A percentile compares a stretch with the other conserved stretches of the same genome.
Conservation (phyloP, 345 rosid species). For the Atalantia buxifolia region DNA sequence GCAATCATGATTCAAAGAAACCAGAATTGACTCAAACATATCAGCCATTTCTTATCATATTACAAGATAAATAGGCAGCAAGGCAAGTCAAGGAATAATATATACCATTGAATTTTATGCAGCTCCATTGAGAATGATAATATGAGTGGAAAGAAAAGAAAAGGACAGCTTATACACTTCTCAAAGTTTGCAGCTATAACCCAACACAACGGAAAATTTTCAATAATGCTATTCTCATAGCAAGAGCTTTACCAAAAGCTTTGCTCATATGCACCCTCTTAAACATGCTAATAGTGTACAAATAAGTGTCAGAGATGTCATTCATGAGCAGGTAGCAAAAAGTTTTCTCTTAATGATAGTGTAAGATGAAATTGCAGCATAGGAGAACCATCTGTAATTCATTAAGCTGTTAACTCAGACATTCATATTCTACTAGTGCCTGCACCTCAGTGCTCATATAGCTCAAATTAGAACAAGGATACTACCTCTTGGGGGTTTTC, state of each 20-base stretch:
- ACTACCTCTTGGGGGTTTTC: conserved; percentile 43
- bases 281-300: not conserved
- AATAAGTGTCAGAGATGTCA: not conserved
- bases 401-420: not conserved
- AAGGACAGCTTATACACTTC: not conserved
- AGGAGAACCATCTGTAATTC: not conserved
- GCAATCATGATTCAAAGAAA: not conserved
- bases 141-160: not conserved
- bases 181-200: not conserved
- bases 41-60: not conserved
- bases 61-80: not conserved
- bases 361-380: not conserved
- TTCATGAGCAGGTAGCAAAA: conserved; percentile 1
- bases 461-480: conserved; percentile 11
- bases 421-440: conserved; percentile 1
- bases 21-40: not conserved
- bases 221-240: not conserved
- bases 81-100: conserved; percentile 1
- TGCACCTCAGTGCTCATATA: not conserved
- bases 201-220: not conserved
- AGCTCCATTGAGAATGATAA: not conserved
- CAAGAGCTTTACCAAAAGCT: not conserved
- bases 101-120: not conserved
- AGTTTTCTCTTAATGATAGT: not conserved
- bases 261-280: not conserved